These are phyloP conservation scores for Agaricales sp. DNA, from an alignment of 1,284 basidiomycete genomes.

Conservation along the genomic window DNA sequence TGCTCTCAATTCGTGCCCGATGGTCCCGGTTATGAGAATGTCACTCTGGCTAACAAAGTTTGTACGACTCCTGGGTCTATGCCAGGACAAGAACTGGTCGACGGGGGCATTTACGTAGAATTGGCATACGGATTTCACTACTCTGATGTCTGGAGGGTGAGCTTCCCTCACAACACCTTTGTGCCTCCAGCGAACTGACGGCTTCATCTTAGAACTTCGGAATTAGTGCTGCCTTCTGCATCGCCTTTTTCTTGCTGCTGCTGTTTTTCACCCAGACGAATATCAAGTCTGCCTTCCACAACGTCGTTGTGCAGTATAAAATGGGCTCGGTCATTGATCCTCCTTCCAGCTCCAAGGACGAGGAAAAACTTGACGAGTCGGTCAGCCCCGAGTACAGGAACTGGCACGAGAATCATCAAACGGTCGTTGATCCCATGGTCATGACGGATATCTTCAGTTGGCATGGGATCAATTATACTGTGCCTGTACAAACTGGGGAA, in stretches of 20 bases:
- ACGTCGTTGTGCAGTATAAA: slow-evolving; percentile 31
- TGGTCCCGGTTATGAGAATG: slow-evolving; percentile 32
- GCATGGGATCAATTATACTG: slow-evolving; percentile 51
- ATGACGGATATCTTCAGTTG: slow-evolving; percentile 49
- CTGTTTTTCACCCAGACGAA: slow-evolving; percentile 44
- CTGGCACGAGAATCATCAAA: slow-evolving; percentile 10
- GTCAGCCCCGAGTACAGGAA: slow-evolving; percentile 4
- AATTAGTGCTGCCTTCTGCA: slow-evolving; percentile 41
- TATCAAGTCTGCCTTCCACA: slow-evolving; percentile 20
- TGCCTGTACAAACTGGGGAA: slow-evolving; percentile 46
- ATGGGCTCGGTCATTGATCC: slow-evolving; percentile 13
- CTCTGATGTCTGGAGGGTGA: slow-evolving; percentile 44
- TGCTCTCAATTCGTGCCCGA: slow-evolving; percentile 33
- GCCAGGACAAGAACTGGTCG: slow-evolving; percentile 23
- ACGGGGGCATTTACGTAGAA: slow-evolving; percentile 32
- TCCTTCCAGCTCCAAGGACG: slow-evolving; percentile 13
- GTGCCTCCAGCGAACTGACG: not conserved
- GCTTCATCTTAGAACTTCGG: slow-evolving; percentile 35
- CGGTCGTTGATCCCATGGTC: slow-evolving; percentile 13
- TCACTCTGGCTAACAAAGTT: slow-evolving; percentile 33
- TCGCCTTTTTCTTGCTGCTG: slow-evolving; percentile 35
- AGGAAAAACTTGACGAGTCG: slow-evolving; percentile 16
- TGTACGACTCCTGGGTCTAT: slow-evolving; percentile 34
- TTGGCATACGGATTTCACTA: slow-evolving; percentile 43
- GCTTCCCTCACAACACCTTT: slow-evolving; percentile 13